phyloP scores from a whole-genome alignment of 2,329 filamentous ascomycete species.

The Pseudogymnoascus pannorum region DNA sequence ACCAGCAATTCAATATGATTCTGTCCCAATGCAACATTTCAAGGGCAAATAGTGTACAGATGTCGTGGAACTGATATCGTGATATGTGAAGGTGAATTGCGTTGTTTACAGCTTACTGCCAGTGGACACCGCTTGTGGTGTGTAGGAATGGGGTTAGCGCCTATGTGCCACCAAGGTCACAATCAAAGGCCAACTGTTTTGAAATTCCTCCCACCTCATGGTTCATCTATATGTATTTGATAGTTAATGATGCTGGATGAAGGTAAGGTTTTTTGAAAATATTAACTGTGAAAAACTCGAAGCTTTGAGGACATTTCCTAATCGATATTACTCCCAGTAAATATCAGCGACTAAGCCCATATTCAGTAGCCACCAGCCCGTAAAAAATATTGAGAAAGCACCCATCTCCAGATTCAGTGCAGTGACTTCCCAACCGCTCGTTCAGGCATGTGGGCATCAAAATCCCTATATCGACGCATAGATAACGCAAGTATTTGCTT shows the following conservation, averaged over 20 bases:
- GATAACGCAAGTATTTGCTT: no score
- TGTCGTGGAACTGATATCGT: not conserved
- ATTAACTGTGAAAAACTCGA: not conserved
- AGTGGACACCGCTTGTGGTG: not conserved
- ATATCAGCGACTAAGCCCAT: not conserved
- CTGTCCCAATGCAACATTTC: not conserved
- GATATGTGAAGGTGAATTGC: not conserved
- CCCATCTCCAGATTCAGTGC: not conserved
- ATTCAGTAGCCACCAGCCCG: not conserved
- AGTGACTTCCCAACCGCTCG: not conserved
- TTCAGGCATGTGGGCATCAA: no score
- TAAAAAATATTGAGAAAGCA: not conserved
- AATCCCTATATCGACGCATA: not conserved
- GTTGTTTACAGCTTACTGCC: conserved; percentile 2
- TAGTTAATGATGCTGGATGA: not conserved
- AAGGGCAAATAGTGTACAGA: not conserved
- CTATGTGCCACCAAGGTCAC: not conserved
- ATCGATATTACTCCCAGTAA: not conserved
- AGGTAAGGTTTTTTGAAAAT: not conserved
- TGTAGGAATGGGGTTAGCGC: not conserved
- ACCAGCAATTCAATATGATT: not conserved
- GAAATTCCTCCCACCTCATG: not conserved
- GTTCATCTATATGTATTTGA: not conserved
- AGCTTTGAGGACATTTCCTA: not conserved
- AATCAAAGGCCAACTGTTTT: not conserved